Conservation (phyloP, 1,284 basidiomycete genomes). For the Fomitiporia mediterranea region DNA sequence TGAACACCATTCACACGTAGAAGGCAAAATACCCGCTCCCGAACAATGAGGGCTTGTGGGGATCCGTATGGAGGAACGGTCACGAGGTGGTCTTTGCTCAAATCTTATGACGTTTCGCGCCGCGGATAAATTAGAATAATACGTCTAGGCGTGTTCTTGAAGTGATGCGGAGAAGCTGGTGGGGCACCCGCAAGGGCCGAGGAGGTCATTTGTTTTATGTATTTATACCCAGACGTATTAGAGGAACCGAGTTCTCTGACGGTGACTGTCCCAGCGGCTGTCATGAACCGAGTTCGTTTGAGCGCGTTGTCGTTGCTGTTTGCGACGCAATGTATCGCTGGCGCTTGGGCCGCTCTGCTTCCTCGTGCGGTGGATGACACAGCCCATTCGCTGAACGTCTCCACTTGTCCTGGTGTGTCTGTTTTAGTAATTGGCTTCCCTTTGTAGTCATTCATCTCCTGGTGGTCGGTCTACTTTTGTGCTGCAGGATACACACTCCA, state of each 20-base stretch:
- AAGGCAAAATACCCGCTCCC: neutral
- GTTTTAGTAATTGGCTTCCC: neutral
- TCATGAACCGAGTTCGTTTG: neutral
- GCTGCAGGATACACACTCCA: conserved; percentile 48
- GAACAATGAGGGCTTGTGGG: neutral
- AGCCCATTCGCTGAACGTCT: conserved; percentile 25
- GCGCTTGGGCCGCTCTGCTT: neutral
- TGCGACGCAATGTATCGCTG: no score
- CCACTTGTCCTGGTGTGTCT: conserved; percentile 32
- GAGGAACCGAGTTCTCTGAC: neutral
- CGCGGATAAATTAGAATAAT: neutral
- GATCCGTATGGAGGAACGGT: neutral
- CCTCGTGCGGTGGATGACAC: neutral
- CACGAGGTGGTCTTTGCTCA: neutral
- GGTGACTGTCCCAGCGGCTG: neutral
- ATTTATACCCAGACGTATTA: neutral
- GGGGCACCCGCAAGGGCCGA: no score
- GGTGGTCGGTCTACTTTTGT: neutral
- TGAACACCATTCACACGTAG: neutral
- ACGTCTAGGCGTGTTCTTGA: no score
- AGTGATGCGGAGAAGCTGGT: no score
- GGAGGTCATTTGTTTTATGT: no score
- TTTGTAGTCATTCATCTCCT: no score
- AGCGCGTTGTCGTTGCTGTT: neutral
- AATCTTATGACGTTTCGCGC: neutral